phyloP scores from a whole-genome alignment of 2,329 filamentous ascomycete genomes.

The Hymenotorrendiella dingleyae region DNA sequence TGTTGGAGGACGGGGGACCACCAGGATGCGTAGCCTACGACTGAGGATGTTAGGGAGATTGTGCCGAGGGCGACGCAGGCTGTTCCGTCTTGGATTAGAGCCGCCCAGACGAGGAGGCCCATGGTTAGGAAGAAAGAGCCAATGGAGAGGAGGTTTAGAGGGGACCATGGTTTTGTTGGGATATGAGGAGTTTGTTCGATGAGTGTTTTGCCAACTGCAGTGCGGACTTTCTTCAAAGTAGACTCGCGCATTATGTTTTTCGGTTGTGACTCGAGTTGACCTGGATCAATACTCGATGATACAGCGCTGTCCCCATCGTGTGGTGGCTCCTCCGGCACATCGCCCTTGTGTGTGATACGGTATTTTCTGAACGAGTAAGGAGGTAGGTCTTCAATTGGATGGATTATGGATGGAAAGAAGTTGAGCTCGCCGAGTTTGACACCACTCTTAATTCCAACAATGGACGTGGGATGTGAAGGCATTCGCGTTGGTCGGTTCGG shows the following conservation, averaged over 20 bases:
- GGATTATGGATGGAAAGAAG: conserved; percentile 57
- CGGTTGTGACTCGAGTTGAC: conserved; percentile 12
- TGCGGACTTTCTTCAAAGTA: conserved; percentile 16
- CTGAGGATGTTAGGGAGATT: conserved; percentile 46
- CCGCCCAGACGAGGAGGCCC: conserved; percentile 40
- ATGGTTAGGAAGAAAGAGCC: conserved; percentile 45
- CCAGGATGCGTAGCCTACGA: conserved; percentile 51
- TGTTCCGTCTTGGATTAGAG: conserved; percentile 41
- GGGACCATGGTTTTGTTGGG: conserved; percentile 43
- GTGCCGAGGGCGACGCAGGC: conserved; percentile 45
- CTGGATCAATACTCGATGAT: conserved; percentile 12
- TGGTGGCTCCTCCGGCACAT: neutral
- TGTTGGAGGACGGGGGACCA: conserved; percentile 52
- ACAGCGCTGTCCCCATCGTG: conserved; percentile 2
- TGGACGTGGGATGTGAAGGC: conserved; percentile 47
- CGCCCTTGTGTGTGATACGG: conserved; percentile 39
- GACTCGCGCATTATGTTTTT: conserved; percentile 7
- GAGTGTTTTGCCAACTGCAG: conserved; percentile 4
- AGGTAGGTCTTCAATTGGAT: conserved; percentile 44
- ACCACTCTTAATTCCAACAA: conserved; percentile 54
- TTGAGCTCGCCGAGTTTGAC: conserved; percentile 49
- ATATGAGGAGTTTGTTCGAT: conserved; percentile 40
- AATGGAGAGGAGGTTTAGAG: conserved; percentile 47
- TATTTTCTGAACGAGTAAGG: conserved; percentile 44
- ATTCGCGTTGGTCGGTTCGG: conserved; percentile 48